Percentiles rank a stretch among this genome's conserved stretches.
These are phyloP conservation scores for Arxiozyma bovina DNA, from an alignment of 1,139 yeast species.

Conservation along the genomic window DNA sequence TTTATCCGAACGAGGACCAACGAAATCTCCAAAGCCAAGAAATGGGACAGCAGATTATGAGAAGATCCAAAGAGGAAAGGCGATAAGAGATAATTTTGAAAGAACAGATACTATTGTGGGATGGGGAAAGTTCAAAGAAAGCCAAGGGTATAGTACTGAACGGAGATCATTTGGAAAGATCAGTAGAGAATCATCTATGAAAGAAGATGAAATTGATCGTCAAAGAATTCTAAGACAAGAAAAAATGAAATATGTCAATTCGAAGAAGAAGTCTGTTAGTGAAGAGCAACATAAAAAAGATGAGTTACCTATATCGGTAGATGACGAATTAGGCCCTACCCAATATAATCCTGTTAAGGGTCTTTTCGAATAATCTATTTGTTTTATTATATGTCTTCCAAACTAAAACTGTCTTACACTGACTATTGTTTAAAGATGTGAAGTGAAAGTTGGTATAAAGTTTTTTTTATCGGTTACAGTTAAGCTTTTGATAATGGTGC, in stretches of 20 bases:
- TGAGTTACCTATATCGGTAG: conserved; percentile 7
- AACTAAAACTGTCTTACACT: not conserved
- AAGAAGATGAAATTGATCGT: conserved; percentile 10
- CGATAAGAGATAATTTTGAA: conserved; percentile 7
- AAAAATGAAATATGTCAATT: conserved; percentile 21
- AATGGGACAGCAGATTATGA: not conserved
- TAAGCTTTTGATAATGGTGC: too few relatives aligned
- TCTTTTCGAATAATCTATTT: conserved; percentile 26
- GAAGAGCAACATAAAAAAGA: conserved; percentile 10
- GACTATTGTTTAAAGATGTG: not conserved
- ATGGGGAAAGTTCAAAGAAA: conserved; percentile 18
- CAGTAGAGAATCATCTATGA: not conserved
- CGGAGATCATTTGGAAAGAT: not conserved
- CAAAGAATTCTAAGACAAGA: conserved; percentile 24
- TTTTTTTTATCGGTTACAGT: too few relatives aligned
- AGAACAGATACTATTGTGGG: conserved; percentile 23
- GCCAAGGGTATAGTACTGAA: not conserved
- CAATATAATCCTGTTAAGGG: conserved; percentile 30
- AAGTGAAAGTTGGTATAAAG: too few relatives aligned
- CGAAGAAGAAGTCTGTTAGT: conserved; percentile 3
- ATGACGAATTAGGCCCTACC: conserved; percentile 33
- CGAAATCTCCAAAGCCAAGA: not conserved
- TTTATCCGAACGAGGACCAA: not conserved
- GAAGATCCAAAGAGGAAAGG: not conserved
- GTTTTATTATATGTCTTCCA: not conserved